A percentile compares a stretch with the other conserved stretches of the same genome.
phyloP scores from a whole-genome alignment of 495 filamentous ascomycete species.

The Letharia columbiana region DNA sequence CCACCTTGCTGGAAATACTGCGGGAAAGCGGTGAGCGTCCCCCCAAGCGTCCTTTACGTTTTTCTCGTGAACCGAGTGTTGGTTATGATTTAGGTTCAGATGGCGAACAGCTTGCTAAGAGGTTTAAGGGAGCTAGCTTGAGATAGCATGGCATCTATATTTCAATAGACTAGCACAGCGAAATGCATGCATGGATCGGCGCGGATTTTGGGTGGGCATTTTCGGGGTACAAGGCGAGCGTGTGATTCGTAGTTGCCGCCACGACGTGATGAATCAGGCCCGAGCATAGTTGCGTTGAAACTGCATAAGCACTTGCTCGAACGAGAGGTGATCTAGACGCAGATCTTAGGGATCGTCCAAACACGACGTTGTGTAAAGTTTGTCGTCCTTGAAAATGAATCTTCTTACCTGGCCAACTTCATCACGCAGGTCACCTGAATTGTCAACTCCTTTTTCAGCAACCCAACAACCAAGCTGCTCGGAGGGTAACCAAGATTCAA shows the following conservation, averaged over 20 bases:
- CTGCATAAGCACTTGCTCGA: neutral
- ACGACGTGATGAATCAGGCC: neutral
- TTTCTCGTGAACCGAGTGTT: constrained; percentile 27
- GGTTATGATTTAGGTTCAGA: constrained; percentile 34
- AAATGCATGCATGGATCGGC: neutral
- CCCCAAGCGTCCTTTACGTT: constrained; percentile 65
- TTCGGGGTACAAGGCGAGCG: neutral
- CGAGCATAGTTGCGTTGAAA: neutral
- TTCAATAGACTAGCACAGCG: constrained; percentile 3
- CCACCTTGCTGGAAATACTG: constrained; percentile 84
- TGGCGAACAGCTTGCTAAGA: constrained; percentile 88
- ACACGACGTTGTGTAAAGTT: neutral
- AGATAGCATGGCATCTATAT: constrained; percentile 36
- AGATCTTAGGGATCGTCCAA: neutral
- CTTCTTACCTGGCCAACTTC: neutral
- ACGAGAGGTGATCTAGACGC: neutral
- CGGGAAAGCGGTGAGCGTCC: constrained; percentile 93
- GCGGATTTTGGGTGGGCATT: neutral
- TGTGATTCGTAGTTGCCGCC: neutral
- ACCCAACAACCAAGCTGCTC: neutral
- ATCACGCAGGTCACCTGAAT: neutral
- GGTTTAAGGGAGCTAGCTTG: constrained; percentile 96
- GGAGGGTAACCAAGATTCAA: neutral
- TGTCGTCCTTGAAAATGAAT: neutral
- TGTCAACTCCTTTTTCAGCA: neutral